Evolutionary conservation across 495 filamentous ascomycete genomes (phyloP).

Genomic region (Platismatia glauca): DNA sequence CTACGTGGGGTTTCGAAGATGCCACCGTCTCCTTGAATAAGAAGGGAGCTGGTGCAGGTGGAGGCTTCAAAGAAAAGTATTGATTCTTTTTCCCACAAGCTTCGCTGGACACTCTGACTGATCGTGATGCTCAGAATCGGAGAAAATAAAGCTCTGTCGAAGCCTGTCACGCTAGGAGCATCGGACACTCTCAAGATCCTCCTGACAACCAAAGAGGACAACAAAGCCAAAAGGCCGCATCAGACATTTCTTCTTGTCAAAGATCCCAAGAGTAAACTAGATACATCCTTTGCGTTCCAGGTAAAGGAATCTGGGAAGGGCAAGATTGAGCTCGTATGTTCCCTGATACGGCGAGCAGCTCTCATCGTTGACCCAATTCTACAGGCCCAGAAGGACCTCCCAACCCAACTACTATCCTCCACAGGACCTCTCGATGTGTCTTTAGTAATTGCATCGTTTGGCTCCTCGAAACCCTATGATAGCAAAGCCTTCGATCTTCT

Average conservation of each 20-base stretch:
- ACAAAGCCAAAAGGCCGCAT: constrained; percentile 73
- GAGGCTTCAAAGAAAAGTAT: constrained; percentile 66
- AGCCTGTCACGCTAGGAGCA: constrained; percentile 54
- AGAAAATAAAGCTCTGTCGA: constrained; percentile 52
- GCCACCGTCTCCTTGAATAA: constrained; percentile 66
- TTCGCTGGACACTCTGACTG: not conserved
- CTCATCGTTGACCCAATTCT: constrained; percentile 25
- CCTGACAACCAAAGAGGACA: constrained; percentile 70
- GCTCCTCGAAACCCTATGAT: constrained; percentile 56
- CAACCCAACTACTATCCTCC: constrained; percentile 65
- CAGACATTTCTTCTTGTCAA: constrained; percentile 83
- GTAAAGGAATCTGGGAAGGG: constrained; percentile 85
- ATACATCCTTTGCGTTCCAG: constrained; percentile 78
- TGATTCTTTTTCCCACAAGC: constrained; percentile 18
- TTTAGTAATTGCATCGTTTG: constrained; percentile 80
- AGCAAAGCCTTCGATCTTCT: constrained; percentile 58
- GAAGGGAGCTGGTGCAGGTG: constrained; percentile 57
- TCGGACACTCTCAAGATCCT: constrained; percentile 72
- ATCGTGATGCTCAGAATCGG: constrained; percentile 44
- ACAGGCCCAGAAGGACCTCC: constrained; percentile 84
- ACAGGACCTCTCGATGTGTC: constrained; percentile 61
- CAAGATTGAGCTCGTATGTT: constrained; percentile 68
- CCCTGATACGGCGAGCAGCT: not conserved
- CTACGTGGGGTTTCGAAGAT: constrained; percentile 80
- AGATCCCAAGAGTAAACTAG: constrained; percentile 64